Evolutionary conservation across 2,329 filamentous ascomycete genomes (phyloP).

Genomic region (Cryphonectria radicalis): DNA sequence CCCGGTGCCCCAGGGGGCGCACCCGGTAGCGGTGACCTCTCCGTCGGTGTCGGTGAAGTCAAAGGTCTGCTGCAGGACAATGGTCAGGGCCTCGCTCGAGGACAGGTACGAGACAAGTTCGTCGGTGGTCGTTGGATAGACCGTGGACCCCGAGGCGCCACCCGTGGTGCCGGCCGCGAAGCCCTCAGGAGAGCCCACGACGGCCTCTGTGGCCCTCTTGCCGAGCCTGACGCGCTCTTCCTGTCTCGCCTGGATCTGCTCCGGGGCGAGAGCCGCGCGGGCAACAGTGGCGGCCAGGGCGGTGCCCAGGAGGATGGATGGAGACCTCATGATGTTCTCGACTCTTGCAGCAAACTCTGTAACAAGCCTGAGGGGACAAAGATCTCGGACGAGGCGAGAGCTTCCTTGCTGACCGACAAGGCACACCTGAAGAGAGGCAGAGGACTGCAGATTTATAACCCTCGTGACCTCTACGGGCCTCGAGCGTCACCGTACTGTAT

Average conservation of each 20-base stretch:
- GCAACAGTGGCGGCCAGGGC: slow-evolving; percentile 13
- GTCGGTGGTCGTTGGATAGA: slow-evolving; percentile 56
- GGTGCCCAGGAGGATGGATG: slow-evolving; percentile 9
- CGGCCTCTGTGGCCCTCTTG: slow-evolving; percentile 31
- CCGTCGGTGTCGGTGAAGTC: slow-evolving; percentile 62
- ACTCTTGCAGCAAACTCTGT: background rate
- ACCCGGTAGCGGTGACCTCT: slow-evolving; percentile 55
- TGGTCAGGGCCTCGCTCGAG: slow-evolving; percentile 34
- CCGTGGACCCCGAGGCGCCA: slow-evolving; percentile 57
- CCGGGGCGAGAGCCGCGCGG: slow-evolving; percentile 14
- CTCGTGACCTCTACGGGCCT: background rate
- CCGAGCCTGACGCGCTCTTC: slow-evolving; percentile 16
- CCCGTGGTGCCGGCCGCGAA: slow-evolving; percentile 60
- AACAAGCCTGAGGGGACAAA: background rate
- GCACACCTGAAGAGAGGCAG: background rate
- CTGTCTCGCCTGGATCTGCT: slow-evolving; percentile 9
- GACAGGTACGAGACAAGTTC: slow-evolving; percentile 53
- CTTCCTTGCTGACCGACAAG: background rate
- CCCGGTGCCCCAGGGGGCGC: slow-evolving; percentile 60
- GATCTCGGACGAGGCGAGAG: background rate
- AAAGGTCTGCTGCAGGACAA: slow-evolving; percentile 61
- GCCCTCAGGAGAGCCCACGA: slow-evolving; percentile 45
- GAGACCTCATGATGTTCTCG: slow-evolving; percentile 12
- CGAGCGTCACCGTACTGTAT: background rate
- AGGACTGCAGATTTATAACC: background rate